phyloP scores from a whole-genome alignment of 2,329 filamentous ascomycete genomes.

The Penicillium sp. region DNA sequence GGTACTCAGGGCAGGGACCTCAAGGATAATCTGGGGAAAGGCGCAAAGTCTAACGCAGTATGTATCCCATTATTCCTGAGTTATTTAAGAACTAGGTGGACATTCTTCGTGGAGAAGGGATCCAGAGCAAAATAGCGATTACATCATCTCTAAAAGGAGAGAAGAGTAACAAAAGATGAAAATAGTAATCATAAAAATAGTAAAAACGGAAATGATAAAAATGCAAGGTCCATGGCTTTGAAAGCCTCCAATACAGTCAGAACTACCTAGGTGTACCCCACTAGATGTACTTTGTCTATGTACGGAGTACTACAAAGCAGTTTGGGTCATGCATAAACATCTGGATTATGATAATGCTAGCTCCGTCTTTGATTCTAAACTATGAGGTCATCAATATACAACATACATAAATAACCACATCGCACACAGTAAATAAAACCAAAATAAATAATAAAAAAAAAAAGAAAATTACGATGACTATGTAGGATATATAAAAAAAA shows the following conservation, averaged over 20 bases:
- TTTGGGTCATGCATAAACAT: neutral
- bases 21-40: slow-evolving; percentile 6
- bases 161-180: neutral
- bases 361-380: neutral
- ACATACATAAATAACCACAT: no score
- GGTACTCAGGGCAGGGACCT: neutral
- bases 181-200: neutral
- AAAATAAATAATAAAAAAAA: no score
- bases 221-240: neutral
- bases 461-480: neutral
- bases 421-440: no score
- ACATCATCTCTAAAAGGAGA: slow-evolving; percentile 6
- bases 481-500: slow-evolving; percentile 10
- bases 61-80: neutral
- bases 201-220: neutral
- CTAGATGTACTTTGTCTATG: neutral
- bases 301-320: neutral
- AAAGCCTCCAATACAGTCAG: neutral
- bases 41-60: neutral
- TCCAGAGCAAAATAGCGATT: slow-evolving; percentile 5
- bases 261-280: neutral
- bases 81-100: neutral
- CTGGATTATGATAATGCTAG: neutral
- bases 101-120: neutral
- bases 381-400: neutral